Conservation (phyloP, 345 rosid species). For the Populus pruinosa region DNA sequence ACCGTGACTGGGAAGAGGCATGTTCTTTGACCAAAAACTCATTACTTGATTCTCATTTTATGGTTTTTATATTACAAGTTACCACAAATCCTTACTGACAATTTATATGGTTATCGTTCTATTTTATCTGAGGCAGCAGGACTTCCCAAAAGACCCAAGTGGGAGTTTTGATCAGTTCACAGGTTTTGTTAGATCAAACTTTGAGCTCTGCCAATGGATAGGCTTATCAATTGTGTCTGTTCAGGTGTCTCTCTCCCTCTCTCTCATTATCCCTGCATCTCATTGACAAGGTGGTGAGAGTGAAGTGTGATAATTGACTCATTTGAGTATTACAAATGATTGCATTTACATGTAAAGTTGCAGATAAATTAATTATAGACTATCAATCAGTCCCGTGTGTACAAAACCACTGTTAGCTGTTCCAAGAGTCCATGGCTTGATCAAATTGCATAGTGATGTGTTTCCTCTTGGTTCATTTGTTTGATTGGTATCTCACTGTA, state of each 20-base stretch:
- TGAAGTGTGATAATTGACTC: not conserved
- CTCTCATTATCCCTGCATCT: not conserved
- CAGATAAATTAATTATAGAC: not conserved
- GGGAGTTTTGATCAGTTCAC: conserved; percentile 64
- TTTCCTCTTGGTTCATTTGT: not conserved
- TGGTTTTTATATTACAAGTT: not conserved
- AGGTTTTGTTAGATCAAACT: conserved; percentile 61
- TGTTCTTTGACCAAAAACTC: not conserved
- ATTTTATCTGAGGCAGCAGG: conserved; percentile 39
- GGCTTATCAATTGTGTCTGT: conserved; percentile 68
- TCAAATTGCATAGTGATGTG: not conserved
- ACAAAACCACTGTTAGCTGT: not conserved
- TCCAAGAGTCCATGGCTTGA: not conserved
- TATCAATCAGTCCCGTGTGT: not conserved
- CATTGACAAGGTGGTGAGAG: not conserved
- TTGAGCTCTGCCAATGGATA: conserved; percentile 76
- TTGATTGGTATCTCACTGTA: not conserved
- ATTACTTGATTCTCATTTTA: not conserved
- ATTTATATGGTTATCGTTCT: not conserved
- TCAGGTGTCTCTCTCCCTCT: conserved; percentile 50
- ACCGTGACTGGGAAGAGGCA: conserved; percentile 84
- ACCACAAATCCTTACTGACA: not conserved
- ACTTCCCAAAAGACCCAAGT: conserved; percentile 82
- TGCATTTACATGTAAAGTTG: not conserved
- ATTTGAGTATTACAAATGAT: not conserved